A percentile compares a stretch with the other conserved stretches of the same genome.
phyloP scores from a whole-genome alignment of 1,284 basidiomycete genomes.

The Termitomyces sp. region DNA sequence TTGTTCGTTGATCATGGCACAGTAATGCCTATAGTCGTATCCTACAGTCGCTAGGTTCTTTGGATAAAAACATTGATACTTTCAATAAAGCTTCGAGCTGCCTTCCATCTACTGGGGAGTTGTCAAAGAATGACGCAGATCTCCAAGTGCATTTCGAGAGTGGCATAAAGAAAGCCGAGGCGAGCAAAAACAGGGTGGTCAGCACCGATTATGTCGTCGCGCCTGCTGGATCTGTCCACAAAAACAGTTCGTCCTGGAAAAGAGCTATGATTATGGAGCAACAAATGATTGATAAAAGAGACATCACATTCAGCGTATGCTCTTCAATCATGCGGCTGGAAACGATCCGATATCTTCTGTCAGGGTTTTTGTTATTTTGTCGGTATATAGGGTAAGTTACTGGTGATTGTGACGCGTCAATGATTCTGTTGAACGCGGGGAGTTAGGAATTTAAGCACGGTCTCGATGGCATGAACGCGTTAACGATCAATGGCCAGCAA shows the following conservation, averaged over 20 bases:
- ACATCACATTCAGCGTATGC: constrained; percentile 23
- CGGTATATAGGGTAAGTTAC: constrained; percentile 22
- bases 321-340: neutral
- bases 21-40: neutral
- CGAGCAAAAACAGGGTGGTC: constrained; percentile 10
- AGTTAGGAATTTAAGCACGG: constrained; percentile 26
- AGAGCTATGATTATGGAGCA: constrained; percentile 17
- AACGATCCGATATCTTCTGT: neutral
- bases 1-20: neutral
- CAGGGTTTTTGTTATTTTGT: constrained; percentile 28
- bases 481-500: constrained; percentile 12
- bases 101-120: constrained; percentile 20
- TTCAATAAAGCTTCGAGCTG: constrained; percentile 26
- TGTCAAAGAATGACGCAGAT: constrained; percentile 21
- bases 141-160: constrained; percentile 25
- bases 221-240: neutral
- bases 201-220: neutral
- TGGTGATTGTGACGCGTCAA: neutral
- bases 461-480: constrained; percentile 22
- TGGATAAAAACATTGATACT: constrained; percentile 20
- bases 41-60: constrained; percentile 18
- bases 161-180: constrained; percentile 24
- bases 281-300: constrained; percentile 13
- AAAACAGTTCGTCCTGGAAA: constrained; percentile 17
- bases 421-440: too few relatives aligned